Base-by-base conservation (phyloP, 306 rosid species). In the Glycine tomentella region DNA sequence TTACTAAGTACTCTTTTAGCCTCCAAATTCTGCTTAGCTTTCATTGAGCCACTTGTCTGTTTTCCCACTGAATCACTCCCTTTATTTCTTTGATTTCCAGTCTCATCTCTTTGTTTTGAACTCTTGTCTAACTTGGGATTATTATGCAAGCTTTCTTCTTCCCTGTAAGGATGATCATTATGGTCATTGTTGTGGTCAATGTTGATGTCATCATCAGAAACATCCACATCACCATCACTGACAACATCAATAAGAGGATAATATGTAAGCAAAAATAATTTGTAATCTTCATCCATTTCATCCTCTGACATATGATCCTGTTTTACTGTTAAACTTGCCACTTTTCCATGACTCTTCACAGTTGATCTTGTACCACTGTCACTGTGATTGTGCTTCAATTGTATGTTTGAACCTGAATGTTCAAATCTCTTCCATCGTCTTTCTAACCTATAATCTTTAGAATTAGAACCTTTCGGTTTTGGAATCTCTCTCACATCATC, bases 391-490 rank as follows among this genome's bases (percentile, higher is more conserved):
- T 7, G 83, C 34, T 57, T 25, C n/a, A 6, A 33, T 20, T 3
- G 17, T 15, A 31, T 56, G 65, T 42, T 65, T 10, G 66, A 48
- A 49, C 34, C 53, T 9, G 66, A 48, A 49, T 17, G 13, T 81
- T 73, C 87, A 51, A 56, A 6, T 83, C 94, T 84, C 85, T 46
- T 92, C 89, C 45, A 81, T 58, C 88, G 77, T 81, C 91, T 92
- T 55, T 25, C 72, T 70, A 86, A 80, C 74, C 13, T n/a, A 55
- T 12, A 11, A 11, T 80, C 74, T 33, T 52, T 55, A 40, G 33
- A 61, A 63, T 62, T 52, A 53, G 49, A 42, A 64, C 68, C 52
- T 77, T 36, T 51, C 33, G 0, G 46, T 77, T 36, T 51, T 20
- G 0, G 46, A 49, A 16, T 20, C 50, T 69, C 82, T 67, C 40